Evolutionary conservation across 2,329 filamentous ascomycete genomes (phyloP).

Genomic region (Aspergillus sp.): DNA sequence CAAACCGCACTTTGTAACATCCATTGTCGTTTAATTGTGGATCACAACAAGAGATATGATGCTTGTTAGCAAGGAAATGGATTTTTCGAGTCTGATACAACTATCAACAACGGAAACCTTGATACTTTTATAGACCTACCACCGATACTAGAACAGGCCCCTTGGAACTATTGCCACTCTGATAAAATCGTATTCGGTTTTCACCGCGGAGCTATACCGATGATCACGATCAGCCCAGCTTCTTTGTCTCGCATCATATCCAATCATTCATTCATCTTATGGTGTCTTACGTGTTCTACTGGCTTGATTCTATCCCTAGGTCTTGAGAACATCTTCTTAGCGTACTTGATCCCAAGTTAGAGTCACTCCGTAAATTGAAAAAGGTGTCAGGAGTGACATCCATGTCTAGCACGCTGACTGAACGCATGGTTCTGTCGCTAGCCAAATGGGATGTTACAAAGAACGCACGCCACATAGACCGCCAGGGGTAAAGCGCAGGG

Average conservation of each 20-base stretch:
- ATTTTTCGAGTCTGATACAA: not conserved
- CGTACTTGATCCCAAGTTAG: not conserved
- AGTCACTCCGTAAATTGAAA: too few relatives aligned
- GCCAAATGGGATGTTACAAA: too few relatives aligned
- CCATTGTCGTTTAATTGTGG: not conserved
- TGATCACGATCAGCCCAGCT: not conserved
- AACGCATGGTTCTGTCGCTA: not conserved
- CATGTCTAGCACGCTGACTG: too few relatives aligned
- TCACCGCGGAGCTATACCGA: not conserved
- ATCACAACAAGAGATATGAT: not conserved
- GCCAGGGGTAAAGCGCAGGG: not conserved
- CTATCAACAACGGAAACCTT: too few relatives aligned
- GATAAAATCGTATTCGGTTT: too few relatives aligned
- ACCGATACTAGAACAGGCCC: too few relatives aligned
- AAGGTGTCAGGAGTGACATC: too few relatives aligned
- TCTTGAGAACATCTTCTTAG: not conserved
- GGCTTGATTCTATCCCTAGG: not conserved
- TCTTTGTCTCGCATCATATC: not conserved
- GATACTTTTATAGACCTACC: too few relatives aligned
- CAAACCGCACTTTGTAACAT: not conserved
- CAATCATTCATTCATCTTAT: not conserved
- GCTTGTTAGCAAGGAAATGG: too few relatives aligned
- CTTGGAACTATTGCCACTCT: too few relatives aligned
- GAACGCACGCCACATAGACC: too few relatives aligned
- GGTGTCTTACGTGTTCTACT: not conserved